These are phyloP conservation scores for Geum urbanum DNA, from an alignment of 306 rosid species.

Conservation along the genomic window DNA sequence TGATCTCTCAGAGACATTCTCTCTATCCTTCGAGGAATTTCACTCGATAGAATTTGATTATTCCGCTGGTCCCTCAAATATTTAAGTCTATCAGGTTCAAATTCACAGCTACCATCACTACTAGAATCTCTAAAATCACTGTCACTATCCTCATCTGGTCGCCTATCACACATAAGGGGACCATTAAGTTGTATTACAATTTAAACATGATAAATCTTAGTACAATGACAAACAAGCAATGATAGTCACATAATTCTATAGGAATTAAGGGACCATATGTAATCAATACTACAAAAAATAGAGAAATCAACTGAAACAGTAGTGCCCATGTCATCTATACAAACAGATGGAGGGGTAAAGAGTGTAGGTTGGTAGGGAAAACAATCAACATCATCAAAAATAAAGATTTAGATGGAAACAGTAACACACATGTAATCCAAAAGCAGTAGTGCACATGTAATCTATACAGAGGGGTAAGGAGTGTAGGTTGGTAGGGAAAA, in stretches of 20 bases:
- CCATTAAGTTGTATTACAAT: slow-evolving; percentile 14
- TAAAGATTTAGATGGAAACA: no score
- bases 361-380: no score
- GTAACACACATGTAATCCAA: no score
- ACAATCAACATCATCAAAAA: no score
- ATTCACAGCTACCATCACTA: slow-evolving; percentile 85
- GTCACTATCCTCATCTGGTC: slow-evolving; percentile 75
- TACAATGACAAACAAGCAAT: background rate
- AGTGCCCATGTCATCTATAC: no score
- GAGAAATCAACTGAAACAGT: no score
- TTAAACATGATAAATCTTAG: background rate
- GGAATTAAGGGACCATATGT: no score
- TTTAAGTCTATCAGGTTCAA: slow-evolving; percentile 51
- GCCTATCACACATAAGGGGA: slow-evolving; percentile 41
- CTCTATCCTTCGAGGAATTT: slow-evolving; percentile 43
- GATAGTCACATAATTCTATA: background rate
- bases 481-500: no score
- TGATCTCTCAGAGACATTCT: slow-evolving; percentile 58
- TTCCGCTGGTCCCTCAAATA: slow-evolving; percentile 41
- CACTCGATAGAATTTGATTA: slow-evolving; percentile 38
- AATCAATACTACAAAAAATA: no score
- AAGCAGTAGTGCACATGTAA: no score
- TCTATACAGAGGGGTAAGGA: no score
- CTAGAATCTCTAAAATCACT: slow-evolving; percentile 82
- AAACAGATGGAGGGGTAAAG: no score